Evolutionary conservation across 2,329 filamentous ascomycete species (phyloP), one percentile per base, ranked within the genome.

Genomic region (Aspergillus ibericus): DNA sequence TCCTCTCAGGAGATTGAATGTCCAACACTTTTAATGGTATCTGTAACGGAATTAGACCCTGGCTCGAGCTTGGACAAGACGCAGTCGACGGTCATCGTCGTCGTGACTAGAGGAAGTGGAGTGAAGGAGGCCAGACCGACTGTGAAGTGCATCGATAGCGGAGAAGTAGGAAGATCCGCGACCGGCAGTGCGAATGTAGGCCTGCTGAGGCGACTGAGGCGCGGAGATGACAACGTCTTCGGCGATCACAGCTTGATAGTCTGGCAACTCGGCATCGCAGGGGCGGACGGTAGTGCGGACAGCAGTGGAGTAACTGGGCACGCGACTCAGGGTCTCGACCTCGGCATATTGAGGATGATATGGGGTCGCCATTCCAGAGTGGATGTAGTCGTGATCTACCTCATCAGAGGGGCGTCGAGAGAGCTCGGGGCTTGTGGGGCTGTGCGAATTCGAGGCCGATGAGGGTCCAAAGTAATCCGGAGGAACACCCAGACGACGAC

Each of bases 291-390:
- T 85, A 0, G 87, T 85, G 62, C 84, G 85, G 25, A 92, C 85
- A 0, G 90, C 90, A 1, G 90, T 92, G 15, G 84, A 83, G 71
- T 93, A 93, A 57, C 89, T 92, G 1, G 90, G 90, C 2, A 93
- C 89, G 63, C 89, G 89, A 71, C 82, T 89, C 42, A 92, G 77
- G 63, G 86, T 83, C 49, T 83, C 82, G 64, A 91, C 76, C 62
- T 89, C 86, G 16, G 81, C 77, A 49, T 81, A 80, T 59, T 78
- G 76, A 12, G 72, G 72, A 48, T 74, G 72, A 60, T 70, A 70
- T 8, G 77, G 77, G 1, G 76, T 80, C 5, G 72, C 73, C 66
- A 75, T 70, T 25, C 78, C 77, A 63, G 68, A 81, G 7, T 64
- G 65, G 10, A 66, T 42, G 70, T 62, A 76, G 72, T 65, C 81